Base-by-base conservation (phyloP, 176 grass and related monocot genomes). In the Sorghum bicolor region DNA sequence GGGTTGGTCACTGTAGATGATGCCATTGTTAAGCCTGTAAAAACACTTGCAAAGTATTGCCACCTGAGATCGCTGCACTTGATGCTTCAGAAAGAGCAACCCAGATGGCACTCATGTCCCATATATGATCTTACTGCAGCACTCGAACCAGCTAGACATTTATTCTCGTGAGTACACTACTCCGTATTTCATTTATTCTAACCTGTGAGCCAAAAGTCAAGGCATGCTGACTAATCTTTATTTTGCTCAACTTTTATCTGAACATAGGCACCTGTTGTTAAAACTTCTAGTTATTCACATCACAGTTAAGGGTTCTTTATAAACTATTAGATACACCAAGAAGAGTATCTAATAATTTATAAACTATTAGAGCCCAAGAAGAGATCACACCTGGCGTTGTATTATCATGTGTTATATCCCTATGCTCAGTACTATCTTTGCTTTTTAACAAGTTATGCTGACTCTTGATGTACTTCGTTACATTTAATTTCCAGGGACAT, bases 31-130 rank as follows among this genome's bases (percentile, higher is more conserved):
- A 95, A 90, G 80, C 89, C 87, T 30, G 25, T 98, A n/a, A 95
- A 72, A 69, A 67, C 83, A 61, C 88, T 98, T 24, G 70, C 92
- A 1, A 95, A 89, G 81, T 88, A 89, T 83, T 98, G 95, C 69
- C 31, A 86, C 12, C 79, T 98, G 89, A 89, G 85, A 69, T 64
- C 87, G 5, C 45, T 98, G 80, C 87, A 77, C n/a, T 72, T 82
- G 20, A 95, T 95, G 89, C 88, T 98, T 93, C 85, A 93, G 76
- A 91, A 88, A 73, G 90, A 91, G 62, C 63, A 84, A 52, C 93
- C 92, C 14, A 87, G 73, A 82, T 93, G 93, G 93, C 84, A 83
- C 34, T 74, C 82, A 7, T 85, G 53, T 78, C 45, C 84, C 44
- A 77, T 44, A 72, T 93, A 83, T 80, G 83, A 86, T 78, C 82